Percentiles rank a stretch among this genome's conserved stretches.
Conservation (phyloP, 139 green algal species). For the Chlorella sp. region DNA sequence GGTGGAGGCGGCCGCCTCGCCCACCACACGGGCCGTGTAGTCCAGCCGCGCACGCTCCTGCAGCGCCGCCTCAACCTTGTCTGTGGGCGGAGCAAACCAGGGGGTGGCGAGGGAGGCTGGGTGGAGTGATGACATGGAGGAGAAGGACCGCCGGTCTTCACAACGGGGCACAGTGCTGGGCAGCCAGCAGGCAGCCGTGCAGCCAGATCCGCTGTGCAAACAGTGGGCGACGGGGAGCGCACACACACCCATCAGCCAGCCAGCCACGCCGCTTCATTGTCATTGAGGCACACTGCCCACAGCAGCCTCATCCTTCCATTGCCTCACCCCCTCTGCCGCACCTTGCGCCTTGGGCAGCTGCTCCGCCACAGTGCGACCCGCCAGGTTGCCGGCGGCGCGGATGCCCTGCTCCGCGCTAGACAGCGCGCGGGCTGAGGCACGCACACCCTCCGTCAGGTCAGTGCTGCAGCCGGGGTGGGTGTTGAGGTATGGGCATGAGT, state of each 20-base stretch:
- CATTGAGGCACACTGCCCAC: too few species aligned
- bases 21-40: slow-evolving; percentile 27
- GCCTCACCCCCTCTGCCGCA: not conserved
- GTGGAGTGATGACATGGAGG: too few species aligned
- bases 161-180: too few species aligned
- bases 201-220: too few species aligned
- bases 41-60: slow-evolving; percentile 30
- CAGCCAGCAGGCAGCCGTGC: too few species aligned
- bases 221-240: too few species aligned
- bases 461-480: slow-evolving; percentile 15
- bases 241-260: too few species aligned
- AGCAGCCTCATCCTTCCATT: too few species aligned
- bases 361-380: not conserved
- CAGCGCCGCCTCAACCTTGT: slow-evolving; percentile 37
- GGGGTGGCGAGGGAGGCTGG: too few species aligned
- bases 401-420: slow-evolving; percentile 38
- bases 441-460: slow-evolving; percentile 52
- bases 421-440: slow-evolving; percentile 44
- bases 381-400: slow-evolving; percentile 10
- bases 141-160: too few species aligned
- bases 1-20: slow-evolving; percentile 20
- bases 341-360: slow-evolving; percentile 32
- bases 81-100: slow-evolving; percentile 13
- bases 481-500: too few species aligned
- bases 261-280: too few species aligned